These are phyloP conservation scores for Rhodomyrtus tomentosa DNA, from an alignment of 345 rosid species.

Conservation along the genomic window DNA sequence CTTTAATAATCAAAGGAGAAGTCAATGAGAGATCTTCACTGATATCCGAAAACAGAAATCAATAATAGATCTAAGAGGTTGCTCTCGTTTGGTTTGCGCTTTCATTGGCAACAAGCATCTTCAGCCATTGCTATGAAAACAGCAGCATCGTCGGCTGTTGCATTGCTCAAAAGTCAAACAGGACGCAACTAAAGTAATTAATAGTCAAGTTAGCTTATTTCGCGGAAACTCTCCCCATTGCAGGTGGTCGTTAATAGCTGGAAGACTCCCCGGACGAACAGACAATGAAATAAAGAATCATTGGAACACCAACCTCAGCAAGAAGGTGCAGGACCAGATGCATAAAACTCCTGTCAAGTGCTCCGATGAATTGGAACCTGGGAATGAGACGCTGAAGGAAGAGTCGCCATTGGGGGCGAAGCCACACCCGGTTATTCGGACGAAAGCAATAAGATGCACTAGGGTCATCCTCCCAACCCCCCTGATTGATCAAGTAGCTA, in stretches of 20 bases:
- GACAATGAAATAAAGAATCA: slow-evolving; percentile 12
- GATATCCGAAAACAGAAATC: neutral
- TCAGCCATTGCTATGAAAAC: neutral
- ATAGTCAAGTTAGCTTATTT: neutral
- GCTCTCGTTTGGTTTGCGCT: neutral
- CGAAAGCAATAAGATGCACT: slow-evolving; percentile 10
- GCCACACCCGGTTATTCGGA: neutral
- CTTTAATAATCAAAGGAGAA: neutral
- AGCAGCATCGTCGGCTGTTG: neutral
- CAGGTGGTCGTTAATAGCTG: slow-evolving; percentile 12
- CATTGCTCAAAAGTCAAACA: neutral
- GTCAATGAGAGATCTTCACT: neutral
- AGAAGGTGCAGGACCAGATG: neutral
- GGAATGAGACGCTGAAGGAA: neutral
- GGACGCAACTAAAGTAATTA: neutral
- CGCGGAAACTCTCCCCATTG: neutral
- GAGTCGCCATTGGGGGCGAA: neutral
- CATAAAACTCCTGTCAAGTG: neutral
- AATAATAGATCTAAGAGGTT: neutral
- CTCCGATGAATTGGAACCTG: neutral
- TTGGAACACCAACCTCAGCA: slow-evolving; percentile 9
- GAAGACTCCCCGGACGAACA: slow-evolving; percentile 11
- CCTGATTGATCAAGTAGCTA: neutral
- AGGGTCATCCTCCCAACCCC: slow-evolving; percentile 3
- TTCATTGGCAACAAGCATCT: neutral